A percentile compares a stretch with the other conserved stretches of the same genome.
phyloP scores from a whole-genome alignment of 2,329 filamentous ascomycete species.

The Fusarium coicis region DNA sequence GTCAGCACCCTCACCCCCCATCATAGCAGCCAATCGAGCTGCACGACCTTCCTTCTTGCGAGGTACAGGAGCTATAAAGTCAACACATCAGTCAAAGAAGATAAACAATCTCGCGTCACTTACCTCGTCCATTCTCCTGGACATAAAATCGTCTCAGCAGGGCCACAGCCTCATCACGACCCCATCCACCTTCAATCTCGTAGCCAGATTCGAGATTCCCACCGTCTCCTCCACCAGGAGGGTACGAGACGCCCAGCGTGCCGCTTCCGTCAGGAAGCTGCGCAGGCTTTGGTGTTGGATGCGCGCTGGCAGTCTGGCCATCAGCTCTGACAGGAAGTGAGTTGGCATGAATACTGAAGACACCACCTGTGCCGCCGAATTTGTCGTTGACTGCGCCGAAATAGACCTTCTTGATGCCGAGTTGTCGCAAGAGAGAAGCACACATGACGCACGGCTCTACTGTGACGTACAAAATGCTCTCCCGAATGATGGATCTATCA shows the following conservation, averaged over 20 bases:
- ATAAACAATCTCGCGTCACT: constrained; percentile 30
- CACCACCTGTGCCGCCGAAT: constrained; percentile 95
- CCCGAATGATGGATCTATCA: constrained; percentile 73
- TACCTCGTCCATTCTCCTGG: constrained; percentile 94
- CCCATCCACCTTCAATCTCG: constrained; percentile 86
- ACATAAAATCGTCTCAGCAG: constrained; percentile 94
- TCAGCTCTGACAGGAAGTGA: constrained; percentile 55
- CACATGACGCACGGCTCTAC: constrained; percentile 99
- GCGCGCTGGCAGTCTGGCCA: constrained; percentile 54
- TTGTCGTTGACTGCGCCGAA: constrained; percentile 97
- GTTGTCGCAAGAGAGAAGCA: constrained; percentile 88
- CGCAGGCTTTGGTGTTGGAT: constrained; percentile 51
- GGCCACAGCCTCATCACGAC: constrained; percentile 92
- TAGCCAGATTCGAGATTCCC: constrained; percentile 81
- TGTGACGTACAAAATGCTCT: constrained; percentile 89
- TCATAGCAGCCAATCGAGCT: constrained; percentile 63
- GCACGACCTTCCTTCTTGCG: constrained; percentile 66
- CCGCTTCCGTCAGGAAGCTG: constrained; percentile 52
- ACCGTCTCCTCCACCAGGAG: constrained; percentile 62
- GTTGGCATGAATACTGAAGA: constrained; percentile 83
- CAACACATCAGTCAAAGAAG: neutral
- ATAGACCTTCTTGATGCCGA: constrained; percentile 88
- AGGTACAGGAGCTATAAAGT: constrained; percentile 58
- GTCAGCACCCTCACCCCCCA: constrained; percentile 58
- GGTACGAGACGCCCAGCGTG: constrained; percentile 52